These are phyloP conservation scores for Pyrenula aspistea DNA, from an alignment of 495 filamentous ascomycete genomes.

Conservation along the genomic window DNA sequence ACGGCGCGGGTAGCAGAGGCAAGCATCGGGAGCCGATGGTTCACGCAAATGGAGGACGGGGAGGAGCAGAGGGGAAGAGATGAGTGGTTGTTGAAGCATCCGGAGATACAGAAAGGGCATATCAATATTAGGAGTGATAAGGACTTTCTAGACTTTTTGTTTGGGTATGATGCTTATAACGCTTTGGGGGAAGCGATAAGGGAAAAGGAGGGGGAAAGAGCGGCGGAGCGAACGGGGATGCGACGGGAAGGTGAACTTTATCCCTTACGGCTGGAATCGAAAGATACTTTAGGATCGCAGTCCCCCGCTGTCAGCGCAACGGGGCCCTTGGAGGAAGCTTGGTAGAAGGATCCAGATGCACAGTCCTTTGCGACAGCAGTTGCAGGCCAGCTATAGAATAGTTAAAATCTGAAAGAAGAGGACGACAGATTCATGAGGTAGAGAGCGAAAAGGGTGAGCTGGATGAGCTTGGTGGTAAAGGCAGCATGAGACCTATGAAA, in stretches of 20 bases:
- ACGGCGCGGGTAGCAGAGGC: not conserved
- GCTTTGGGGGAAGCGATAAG: slow-evolving; percentile 2
- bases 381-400: no score
- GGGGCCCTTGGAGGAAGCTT: not conserved
- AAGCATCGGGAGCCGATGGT: not conserved
- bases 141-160: slow-evolving; percentile 12
- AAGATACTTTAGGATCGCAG: not conserved
- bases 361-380: not conserved
- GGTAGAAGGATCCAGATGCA: not conserved
- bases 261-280: not conserved
- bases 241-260: not conserved
- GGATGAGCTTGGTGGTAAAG: no score
- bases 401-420: no score
- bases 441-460: no score
- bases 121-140: slow-evolving; percentile 7
- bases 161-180: slow-evolving; percentile 12
- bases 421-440: no score
- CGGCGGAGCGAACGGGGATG: not conserved
- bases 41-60: not conserved
- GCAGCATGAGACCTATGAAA: no score
- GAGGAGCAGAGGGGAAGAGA: not conserved
- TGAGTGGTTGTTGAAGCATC: slow-evolving; percentile 7
- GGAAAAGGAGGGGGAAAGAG: not conserved
- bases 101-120: slow-evolving; percentile 7
- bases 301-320: not conserved